Evolutionary conservation across 208 protist species (phyloP).

Genomic region (Acanthamoeba culbertsoni): DNA sequence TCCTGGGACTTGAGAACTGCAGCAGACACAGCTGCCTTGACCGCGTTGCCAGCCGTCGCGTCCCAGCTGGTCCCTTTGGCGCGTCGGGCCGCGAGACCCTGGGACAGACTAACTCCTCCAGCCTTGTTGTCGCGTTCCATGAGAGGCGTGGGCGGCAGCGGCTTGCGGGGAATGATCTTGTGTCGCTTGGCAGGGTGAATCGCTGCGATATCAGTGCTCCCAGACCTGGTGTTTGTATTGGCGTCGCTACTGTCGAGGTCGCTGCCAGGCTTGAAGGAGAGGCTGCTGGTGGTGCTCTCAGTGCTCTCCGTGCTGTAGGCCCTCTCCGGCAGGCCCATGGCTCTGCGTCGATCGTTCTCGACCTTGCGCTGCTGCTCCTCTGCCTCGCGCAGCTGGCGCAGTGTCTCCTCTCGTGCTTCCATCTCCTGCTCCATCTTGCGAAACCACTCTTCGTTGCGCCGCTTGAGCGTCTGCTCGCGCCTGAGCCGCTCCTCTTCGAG

Average conservation of each 20-base stretch:
- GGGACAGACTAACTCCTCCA: neutral
- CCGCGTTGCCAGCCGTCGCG: neutral
- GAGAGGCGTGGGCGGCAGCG: neutral
- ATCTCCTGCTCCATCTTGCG: neutral
- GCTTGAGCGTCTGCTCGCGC: neutral
- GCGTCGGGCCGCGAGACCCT: neutral
- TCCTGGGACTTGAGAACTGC: too few species aligned
- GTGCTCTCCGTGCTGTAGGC: neutral
- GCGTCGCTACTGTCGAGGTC: too few species aligned
- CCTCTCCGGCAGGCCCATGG: neutral
- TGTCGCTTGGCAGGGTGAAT: too few species aligned
- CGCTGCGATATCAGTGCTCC: too few species aligned
- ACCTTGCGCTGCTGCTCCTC: neutral
- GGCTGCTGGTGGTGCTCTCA: neutral
- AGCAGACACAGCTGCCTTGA: neutral
- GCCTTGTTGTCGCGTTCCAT: neutral
- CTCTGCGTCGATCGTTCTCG: too few species aligned
- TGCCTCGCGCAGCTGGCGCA: neutral
- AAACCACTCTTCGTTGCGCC: neutral
- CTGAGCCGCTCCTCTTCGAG: neutral
- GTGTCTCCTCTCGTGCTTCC: too few species aligned
- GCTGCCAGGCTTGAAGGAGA: too few species aligned
- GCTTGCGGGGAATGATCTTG: neutral
- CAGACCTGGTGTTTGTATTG: too few species aligned
- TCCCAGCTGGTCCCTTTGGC: neutral